Percentiles rank a stretch among this genome's conserved stretches.
These are phyloP conservation scores for Magnolia changhungtana DNA, from an alignment of 164 flowering plant genomes.

Conservation along the genomic window DNA sequence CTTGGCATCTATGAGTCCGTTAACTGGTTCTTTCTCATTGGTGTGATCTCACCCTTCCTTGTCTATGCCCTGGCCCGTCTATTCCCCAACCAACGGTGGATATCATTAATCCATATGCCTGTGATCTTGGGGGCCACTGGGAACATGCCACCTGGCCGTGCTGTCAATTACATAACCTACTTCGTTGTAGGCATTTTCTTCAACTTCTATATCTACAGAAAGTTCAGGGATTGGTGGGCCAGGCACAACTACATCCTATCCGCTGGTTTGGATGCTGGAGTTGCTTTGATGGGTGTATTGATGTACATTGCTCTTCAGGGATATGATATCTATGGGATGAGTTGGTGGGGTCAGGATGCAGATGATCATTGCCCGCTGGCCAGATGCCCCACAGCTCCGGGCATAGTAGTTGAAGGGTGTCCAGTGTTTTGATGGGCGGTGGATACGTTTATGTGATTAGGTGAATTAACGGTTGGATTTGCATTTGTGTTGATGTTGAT, in stretches of 20 bases:
- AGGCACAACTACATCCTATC: conserved; percentile 55
- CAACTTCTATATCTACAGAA: conserved; percentile 40
- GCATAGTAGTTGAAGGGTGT: conserved; percentile 17
- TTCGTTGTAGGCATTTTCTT: conserved; percentile 43
- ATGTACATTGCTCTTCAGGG: conserved; percentile 42
- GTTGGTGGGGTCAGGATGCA: conserved; percentile 54
- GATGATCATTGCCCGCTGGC: conserved; percentile 62
- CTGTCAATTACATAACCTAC: conserved; percentile 51
- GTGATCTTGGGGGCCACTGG: conserved; percentile 37
- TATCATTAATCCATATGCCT: conserved; percentile 55
- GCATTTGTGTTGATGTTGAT: conserved; percentile 21
- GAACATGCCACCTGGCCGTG: conserved; percentile 47
- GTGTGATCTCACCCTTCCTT: background rate
- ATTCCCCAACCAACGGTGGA: conserved; percentile 41
- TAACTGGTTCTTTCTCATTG: conserved; percentile 14
- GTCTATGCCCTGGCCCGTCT: background rate
- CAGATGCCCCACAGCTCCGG: conserved; percentile 59
- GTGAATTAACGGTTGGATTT: conserved; percentile 18
- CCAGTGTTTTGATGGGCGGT: conserved; percentile 1
- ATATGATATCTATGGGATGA: conserved; percentile 30
- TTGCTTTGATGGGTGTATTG: conserved; percentile 54
- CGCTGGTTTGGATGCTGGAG: conserved; percentile 61
- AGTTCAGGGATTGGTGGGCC: conserved; percentile 63
- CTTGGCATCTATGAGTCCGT: conserved; percentile 14
- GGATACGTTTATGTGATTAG: conserved; percentile 17